phyloP scores from a whole-genome alignment of 148 eudicot genomes.

The Rhododendron ferrugineum region DNA sequence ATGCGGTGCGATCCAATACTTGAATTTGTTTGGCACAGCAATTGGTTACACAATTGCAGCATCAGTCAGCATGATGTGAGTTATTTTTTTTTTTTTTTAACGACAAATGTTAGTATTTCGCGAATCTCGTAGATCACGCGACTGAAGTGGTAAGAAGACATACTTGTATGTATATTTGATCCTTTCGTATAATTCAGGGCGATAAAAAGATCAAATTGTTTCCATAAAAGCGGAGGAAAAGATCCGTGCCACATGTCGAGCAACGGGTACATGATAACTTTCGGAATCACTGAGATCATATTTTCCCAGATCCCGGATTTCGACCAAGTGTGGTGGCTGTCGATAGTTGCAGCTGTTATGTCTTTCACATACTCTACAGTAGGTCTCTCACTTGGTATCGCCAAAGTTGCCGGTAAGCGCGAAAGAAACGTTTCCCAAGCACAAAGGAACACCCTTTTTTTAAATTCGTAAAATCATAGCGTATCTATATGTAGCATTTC shows the following conservation, averaged over 20 bases:
- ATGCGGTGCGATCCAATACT: conserved; percentile 28
- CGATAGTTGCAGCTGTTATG: conserved; percentile 36
- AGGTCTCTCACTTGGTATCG: conserved; percentile 31
- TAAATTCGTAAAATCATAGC: neutral
- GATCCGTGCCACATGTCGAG: conserved; percentile 29
- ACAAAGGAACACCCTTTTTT: neutral
- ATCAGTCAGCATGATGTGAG: conserved; percentile 39
- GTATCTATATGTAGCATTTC: neutral
- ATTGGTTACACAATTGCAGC: conserved; percentile 38
- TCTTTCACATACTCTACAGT: conserved; percentile 32
- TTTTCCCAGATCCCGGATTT: conserved; percentile 39
- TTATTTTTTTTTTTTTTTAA: neutral
- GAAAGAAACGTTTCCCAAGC: neutral
- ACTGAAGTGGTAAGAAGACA: neutral
- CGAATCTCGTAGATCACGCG: neutral
- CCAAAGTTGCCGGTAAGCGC: conserved; percentile 20
- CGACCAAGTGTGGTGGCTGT: conserved; percentile 39
- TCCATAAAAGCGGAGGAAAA: conserved; percentile 24
- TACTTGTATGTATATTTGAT: neutral
- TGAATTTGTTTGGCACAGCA: conserved; percentile 28
- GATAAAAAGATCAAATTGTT: conserved; percentile 34
- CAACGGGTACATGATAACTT: conserved; percentile 34
- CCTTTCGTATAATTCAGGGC: conserved; percentile 17
- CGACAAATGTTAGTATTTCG: no score
- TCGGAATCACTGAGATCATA: conserved; percentile 25